Conservation (phyloP, 176 grass and related monocot genomes). For the Triticum urartu region DNA sequence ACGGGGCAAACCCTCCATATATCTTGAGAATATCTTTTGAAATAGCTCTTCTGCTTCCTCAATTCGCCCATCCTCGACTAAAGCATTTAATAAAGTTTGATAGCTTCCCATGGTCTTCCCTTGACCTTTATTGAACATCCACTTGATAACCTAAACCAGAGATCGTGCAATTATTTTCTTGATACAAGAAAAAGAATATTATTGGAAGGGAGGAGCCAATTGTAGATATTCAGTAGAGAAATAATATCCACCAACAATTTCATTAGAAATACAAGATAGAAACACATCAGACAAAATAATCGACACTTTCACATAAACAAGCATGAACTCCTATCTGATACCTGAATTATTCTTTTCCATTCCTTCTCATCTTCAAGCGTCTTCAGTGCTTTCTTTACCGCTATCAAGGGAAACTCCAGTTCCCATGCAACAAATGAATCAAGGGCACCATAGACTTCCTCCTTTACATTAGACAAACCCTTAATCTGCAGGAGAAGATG, state of each 20-base stretch:
- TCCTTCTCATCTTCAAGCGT: constrained; percentile 87
- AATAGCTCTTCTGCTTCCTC: constrained; percentile 92
- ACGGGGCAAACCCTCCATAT: constrained; percentile 85
- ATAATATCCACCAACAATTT: background rate
- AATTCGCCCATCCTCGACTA: constrained; percentile 72
- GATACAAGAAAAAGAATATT: background rate
- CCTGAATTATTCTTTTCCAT: constrained; percentile 99
- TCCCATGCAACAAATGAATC: constrained; percentile 99
- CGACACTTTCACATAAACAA: background rate
- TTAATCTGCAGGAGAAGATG: constrained; percentile 54
- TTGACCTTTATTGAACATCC: constrained; percentile 99
- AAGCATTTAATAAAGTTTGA: constrained; percentile 84
- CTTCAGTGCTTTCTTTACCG: constrained; percentile 89
- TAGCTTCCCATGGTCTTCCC: constrained; percentile 98
- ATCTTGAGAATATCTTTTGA: constrained; percentile 70
- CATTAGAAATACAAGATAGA: background rate
- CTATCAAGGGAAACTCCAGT: constrained; percentile 93
- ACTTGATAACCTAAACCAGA: constrained; percentile 78
- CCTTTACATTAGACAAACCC: constrained; percentile 92
- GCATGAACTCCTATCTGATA: constrained; percentile 15
- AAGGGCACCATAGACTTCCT: constrained; percentile 91
- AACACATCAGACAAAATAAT: background rate
- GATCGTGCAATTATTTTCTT: constrained; percentile 2
- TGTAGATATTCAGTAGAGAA: background rate
- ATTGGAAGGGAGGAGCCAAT: background rate